phyloP scores from a whole-genome alignment of 1,284 basidiomycete genomes.

The Mycena citricolor region DNA sequence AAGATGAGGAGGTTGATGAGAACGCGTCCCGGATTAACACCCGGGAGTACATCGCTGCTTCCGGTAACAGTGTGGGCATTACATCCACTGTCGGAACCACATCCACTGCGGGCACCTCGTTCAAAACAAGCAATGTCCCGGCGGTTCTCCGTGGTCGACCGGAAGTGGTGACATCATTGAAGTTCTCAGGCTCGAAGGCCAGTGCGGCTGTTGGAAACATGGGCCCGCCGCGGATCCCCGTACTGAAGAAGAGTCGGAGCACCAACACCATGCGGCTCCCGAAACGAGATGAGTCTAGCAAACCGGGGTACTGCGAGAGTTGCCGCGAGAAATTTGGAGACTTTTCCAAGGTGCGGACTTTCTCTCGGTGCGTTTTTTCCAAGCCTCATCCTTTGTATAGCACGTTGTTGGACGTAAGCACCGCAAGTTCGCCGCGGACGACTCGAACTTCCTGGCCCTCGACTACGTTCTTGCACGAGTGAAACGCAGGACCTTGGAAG shows the following conservation, averaged over 20 bases:
- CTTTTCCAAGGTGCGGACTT: conserved; percentile 59
- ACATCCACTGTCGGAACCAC: conserved; percentile 88
- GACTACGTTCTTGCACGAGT: conserved; percentile 80
- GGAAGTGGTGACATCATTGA: conserved; percentile 63
- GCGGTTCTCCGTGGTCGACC: conserved; percentile 54
- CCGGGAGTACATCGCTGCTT: conserved; percentile 81
- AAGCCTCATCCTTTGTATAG: conserved; percentile 41
- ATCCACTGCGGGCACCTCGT: conserved; percentile 62
- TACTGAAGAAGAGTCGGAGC: conserved; percentile 73
- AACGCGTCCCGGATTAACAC: conserved; percentile 71
- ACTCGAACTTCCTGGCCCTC: conserved; percentile 79
- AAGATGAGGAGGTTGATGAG: conserved; percentile 54
- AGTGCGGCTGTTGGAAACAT: conserved; percentile 46
- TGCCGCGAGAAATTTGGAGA: conserved; percentile 91
- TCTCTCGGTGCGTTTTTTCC: not conserved
- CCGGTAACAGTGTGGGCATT: conserved; percentile 92
- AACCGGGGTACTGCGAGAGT: conserved; percentile 98
- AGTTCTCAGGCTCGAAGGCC: conserved; percentile 35
- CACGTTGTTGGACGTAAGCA: conserved; percentile 81
- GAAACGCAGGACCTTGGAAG: conserved; percentile 57
- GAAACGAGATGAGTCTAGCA: conserved; percentile 80
- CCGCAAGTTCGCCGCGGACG: conserved; percentile 82
- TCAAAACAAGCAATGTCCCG: conserved; percentile 47
- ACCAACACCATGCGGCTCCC: conserved; percentile 74
- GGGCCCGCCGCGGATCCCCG: conserved; percentile 60